Evolutionary conservation across 441 rosid genomes (phyloP).

Genomic region (Pelargonium citronellum): DNA sequence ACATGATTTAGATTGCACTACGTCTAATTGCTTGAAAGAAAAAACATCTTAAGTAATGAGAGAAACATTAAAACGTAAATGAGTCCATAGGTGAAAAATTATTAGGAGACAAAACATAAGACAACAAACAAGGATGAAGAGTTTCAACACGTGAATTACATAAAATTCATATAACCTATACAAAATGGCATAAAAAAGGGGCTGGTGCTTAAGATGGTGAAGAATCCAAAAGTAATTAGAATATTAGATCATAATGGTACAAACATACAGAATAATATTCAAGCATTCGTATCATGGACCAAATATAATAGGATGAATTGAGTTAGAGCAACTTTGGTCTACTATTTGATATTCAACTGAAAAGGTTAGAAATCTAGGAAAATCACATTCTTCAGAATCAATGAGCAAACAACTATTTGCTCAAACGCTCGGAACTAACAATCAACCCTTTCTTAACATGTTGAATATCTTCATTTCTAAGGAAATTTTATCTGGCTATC

Average conservation of each 20-base stretch:
- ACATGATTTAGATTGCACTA: background rate
- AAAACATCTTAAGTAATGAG: background rate
- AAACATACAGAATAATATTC: background rate
- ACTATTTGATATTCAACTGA: background rate
- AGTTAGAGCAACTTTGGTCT: background rate
- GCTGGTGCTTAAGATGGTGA: background rate
- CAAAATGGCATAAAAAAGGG: background rate
- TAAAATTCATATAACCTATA: background rate
- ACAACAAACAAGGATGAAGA: slow-evolving; percentile 1
- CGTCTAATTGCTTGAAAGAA: slow-evolving; percentile 18
- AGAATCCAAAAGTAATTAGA: background rate
- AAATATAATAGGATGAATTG: background rate
- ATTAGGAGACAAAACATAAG: background rate
- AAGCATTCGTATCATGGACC: background rate
- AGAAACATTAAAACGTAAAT: background rate
- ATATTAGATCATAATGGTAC: background rate
- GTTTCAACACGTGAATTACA: background rate
- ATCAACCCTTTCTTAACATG: background rate
- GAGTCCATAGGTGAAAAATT: background rate
- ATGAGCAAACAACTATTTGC: background rate
- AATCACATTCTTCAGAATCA: background rate
- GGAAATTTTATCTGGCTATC: background rate
- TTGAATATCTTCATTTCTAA: background rate
- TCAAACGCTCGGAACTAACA: background rate
- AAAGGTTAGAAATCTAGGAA: background rate